phyloP scores from a whole-genome alignment of 2,329 filamentous ascomycete species.

The Ilyonectria mors-panacis region DNA sequence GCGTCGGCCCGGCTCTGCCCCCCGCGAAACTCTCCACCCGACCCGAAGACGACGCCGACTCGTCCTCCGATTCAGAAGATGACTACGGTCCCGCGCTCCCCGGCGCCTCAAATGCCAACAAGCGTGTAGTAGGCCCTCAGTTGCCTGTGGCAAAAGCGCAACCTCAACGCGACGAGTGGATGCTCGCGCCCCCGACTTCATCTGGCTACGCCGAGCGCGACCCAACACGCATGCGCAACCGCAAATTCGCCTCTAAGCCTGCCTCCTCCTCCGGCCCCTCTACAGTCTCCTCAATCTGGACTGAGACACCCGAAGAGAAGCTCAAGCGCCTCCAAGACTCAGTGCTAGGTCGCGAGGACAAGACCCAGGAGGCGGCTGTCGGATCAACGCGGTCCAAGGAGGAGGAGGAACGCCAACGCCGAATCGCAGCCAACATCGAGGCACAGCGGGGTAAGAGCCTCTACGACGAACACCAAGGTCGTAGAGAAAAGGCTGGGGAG shows the following conservation, averaged over 20 bases:
- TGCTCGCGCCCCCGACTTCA: constrained; percentile 78
- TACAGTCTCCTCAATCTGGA: constrained; percentile 82
- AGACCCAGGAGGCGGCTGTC: constrained; percentile 57
- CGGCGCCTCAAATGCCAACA: constrained; percentile 62
- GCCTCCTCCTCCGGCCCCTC: constrained; percentile 49
- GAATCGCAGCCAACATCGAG: constrained; percentile 66
- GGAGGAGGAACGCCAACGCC: constrained; percentile 68
- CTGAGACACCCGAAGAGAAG: constrained; percentile 92
- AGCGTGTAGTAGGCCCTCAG: constrained; percentile 59
- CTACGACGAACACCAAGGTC: constrained; percentile 68
- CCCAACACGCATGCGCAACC: constrained; percentile 85
- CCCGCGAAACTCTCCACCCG: constrained; percentile 46
- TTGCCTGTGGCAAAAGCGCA: constrained; percentile 57
- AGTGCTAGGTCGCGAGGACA: constrained; percentile 78
- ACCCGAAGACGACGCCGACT: constrained; percentile 52
- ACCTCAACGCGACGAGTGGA: constrained; percentile 86
- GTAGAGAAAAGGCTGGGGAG: constrained; percentile 49
- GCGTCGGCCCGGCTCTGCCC: constrained; percentile 53
- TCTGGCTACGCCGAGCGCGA: constrained; percentile 76
- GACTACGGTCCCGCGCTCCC: constrained; percentile 75
- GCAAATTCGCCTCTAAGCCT: constrained; percentile 83
- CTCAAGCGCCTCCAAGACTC: constrained; percentile 84
- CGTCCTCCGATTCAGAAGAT: constrained; percentile 63
- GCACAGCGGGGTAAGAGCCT: constrained; percentile 71
- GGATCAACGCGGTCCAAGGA: constrained; percentile 61